Percentiles rank a stretch among this genome's conserved stretches.
These are phyloP conservation scores for Setaria italica DNA, from an alignment of 202 grass and related monocot genomes.

Conservation along the genomic window DNA sequence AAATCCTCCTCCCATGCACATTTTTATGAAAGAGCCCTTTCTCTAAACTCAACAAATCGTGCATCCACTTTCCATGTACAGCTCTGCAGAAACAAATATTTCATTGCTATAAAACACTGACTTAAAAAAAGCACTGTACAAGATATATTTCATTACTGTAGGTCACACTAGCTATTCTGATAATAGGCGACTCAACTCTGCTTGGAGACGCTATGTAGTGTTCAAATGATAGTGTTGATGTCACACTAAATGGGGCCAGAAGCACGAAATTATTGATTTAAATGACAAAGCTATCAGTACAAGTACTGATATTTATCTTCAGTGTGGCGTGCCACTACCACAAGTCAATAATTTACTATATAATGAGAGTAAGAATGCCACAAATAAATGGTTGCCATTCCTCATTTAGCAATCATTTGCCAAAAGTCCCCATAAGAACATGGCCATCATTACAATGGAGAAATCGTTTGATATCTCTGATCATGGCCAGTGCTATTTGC, in stretches of 20 bases:
- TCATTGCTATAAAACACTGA: conserved; percentile 24
- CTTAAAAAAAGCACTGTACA: conserved; percentile 44
- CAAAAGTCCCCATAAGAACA: conserved; percentile 62
- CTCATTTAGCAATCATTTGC: conserved; percentile 50
- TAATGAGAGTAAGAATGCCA: conserved; percentile 33
- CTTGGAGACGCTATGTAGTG: conserved; percentile 37
- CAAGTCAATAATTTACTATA: conserved; percentile 47
- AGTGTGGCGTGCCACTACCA: conserved; percentile 23
- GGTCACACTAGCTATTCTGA: conserved; percentile 37
- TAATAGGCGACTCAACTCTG: conserved; percentile 35
- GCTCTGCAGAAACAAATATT: conserved; percentile 35
- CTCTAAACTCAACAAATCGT: conserved; percentile 4
- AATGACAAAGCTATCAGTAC: conserved; percentile 41
- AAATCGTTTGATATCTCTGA: conserved; percentile 54
- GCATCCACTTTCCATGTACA: neutral
- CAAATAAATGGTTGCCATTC: conserved; percentile 35
- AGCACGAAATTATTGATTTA: conserved; percentile 46
- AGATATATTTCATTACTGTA: conserved; percentile 20
- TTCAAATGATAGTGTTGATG: conserved; percentile 47
- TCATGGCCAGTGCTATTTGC: conserved; percentile 37
- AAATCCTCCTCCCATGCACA: conserved; percentile 38
- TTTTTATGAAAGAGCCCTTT: conserved; percentile 8
- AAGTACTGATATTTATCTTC: conserved; percentile 47
- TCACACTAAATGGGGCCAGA: conserved; percentile 37
- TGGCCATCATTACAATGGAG: conserved; percentile 53